Evolutionary conservation across 2,329 filamentous ascomycete genomes (phyloP), one percentile per base, ranked within the genome.

Genomic region (Sclerotinia spermophila): DNA sequence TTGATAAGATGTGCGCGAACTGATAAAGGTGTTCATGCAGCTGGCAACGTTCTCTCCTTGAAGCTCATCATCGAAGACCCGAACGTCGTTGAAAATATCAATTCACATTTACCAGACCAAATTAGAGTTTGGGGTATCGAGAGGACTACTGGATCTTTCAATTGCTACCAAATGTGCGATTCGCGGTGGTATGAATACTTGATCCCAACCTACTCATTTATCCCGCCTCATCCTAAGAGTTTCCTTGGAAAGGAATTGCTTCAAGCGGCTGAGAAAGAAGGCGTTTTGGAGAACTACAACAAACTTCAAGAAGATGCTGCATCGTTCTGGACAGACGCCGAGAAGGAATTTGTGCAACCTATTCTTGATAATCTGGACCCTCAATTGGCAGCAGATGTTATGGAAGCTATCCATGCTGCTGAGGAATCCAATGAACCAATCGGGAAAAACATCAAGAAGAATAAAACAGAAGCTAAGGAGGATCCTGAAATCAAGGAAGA

Each of bases 171-270:
- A 79, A 87, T 92, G 70, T 97, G 95, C 81, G 96, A 99, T 81
- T 97, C 94, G 38, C 87, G 96, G 75, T 96, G 94, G 86, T 99
- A 99, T 82, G 96, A 99, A 82, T 99, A 99, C 79, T 84, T 99
- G 67, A 92, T 99, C 80, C 96, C 96, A 3, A 96, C 92, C 56
- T 94, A 98, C 81, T 93, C 92, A 70, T 92, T 99, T 76, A 83
- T 99, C 44, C 96, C 96, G 30, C 96, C 96, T 0, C 94, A 98
- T 79, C 94, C 94, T 0, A 90, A 91, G 73, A 96, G 92, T 72
- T 97, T 87, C 79, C 81, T 99, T 48, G 94, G 92, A 13, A 92
- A 90, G 81, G 92, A 93, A 79, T 83, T 97, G n/a, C 86, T 88
- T n/a, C 89, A 95, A 76, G 83, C 89, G 68, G 92, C 93, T 0